These are phyloP conservation scores for Lactifluus piperatus DNA, from an alignment of 768 basidiomycete genomes.

Conservation along the genomic window DNA sequence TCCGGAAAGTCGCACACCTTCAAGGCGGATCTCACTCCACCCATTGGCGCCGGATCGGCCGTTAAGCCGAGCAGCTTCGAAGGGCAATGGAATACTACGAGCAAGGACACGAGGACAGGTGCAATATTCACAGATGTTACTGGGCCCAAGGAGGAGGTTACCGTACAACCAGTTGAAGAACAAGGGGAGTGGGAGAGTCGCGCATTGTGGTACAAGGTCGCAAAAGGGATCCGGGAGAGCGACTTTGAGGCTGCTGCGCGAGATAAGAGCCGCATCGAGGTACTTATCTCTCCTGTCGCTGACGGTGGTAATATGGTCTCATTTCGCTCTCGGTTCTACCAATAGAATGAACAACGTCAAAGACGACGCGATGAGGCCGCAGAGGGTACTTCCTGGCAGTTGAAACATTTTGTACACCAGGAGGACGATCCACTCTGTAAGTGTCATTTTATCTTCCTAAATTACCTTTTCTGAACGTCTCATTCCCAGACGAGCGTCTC, in stretches of 20 bases:
- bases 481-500: constrained; percentile 51
- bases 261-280: constrained; percentile 92
- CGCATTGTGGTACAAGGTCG: constrained; percentile 74
- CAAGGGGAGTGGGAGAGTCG: constrained; percentile 85
- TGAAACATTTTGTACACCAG: constrained; percentile 69
- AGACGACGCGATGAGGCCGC: constrained; percentile 73
- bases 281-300: constrained; percentile 22
- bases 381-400: constrained; percentile 60
- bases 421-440: constrained; percentile 65
- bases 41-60: constrained; percentile 24
- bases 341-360: constrained; percentile 87
- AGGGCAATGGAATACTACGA: constrained; percentile 72
- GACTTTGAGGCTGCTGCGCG: constrained; percentile 86
- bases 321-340: neutral
- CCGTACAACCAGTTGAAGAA: constrained; percentile 46
- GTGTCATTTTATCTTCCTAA: constrained; percentile 24
- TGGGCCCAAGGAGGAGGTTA: constrained; percentile 66
- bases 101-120: constrained; percentile 42
- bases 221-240: constrained; percentile 83
- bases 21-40: constrained; percentile 67
- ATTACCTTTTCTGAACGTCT: neutral
- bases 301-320: no score
- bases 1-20: constrained; percentile 88
- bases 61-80: constrained; percentile 43
- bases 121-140: constrained; percentile 70